Conservation (phyloP, 2,329 filamentous ascomycete species). For the Phaeosphaeria sp. region DNA sequence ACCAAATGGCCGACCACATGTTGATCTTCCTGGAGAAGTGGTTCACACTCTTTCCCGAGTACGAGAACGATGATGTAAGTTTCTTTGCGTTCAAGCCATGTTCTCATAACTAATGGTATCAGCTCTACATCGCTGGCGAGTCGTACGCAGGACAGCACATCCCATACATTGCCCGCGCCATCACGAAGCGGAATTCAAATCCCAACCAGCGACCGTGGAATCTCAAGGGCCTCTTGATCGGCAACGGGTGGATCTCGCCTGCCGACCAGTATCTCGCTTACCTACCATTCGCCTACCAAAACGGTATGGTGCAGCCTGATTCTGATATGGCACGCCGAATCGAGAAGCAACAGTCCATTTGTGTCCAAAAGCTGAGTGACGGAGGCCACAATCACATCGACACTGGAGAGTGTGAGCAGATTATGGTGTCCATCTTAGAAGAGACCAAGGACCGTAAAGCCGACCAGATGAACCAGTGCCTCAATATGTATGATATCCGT, state of each 20-base stretch:
- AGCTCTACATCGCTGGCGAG: conserved; percentile 95
- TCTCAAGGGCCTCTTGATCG: conserved; percentile 85
- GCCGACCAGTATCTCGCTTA: conserved; percentile 89
- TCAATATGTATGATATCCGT: conserved; percentile 98
- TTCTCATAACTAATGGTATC: conserved; percentile 21
- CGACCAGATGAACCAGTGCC: conserved; percentile 65
- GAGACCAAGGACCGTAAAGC: conserved; percentile 65
- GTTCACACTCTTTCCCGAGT: conserved; percentile 89
- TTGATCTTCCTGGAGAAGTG: conserved; percentile 88
- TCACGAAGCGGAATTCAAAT: conserved; percentile 81
- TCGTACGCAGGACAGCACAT: conserved; percentile 98
- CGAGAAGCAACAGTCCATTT: conserved; percentile 72
- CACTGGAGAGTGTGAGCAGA: conserved; percentile 72
- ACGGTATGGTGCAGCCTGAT: conserved; percentile 72
- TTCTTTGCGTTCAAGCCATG: background rate
- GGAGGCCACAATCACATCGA: conserved; percentile 70
- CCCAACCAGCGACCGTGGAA: conserved; percentile 69
- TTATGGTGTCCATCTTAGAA: conserved; percentile 75
- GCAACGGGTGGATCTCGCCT: conserved; percentile 97
- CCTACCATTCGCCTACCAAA: conserved; percentile 79
- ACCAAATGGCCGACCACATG: conserved; percentile 89
- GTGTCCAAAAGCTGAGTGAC: conserved; percentile 66
- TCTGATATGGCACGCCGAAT: conserved; percentile 69
- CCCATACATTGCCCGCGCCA: conserved; percentile 91
- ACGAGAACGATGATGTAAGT: conserved; percentile 88